These are phyloP conservation scores for Metschnikowia lunata DNA, from an alignment of 805 yeast species.

Conservation along the genomic window DNA sequence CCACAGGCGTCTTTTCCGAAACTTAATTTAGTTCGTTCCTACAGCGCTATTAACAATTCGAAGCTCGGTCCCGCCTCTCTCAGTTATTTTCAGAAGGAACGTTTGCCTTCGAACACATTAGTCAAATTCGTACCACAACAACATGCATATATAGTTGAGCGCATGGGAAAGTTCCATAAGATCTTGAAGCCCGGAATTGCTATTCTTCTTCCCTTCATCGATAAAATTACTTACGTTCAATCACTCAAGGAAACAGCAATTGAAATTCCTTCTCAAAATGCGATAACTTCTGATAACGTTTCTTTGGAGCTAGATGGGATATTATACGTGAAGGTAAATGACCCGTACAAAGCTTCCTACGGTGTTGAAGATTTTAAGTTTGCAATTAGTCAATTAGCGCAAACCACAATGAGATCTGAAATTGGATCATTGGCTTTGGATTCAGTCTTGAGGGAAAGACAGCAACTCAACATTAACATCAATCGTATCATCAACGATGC, in stretches of 20 bases:
- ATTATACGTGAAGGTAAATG: conserved; percentile 68
- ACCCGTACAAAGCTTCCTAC: conserved; percentile 80
- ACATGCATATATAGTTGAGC: conserved; percentile 85
- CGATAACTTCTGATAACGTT: conserved; percentile 83
- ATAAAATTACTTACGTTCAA: conserved; percentile 76
- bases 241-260: conserved; percentile 79
- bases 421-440: conserved; percentile 81
- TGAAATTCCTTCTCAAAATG: conserved; percentile 79
- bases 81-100: conserved; percentile 57
- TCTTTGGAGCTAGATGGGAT: conserved; percentile 83
- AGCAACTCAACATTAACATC: conserved; percentile 64
- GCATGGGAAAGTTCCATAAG: conserved; percentile 80
- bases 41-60: conserved; percentile 1
- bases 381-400: conserved; percentile 81
- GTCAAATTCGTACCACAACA: conserved; percentile 84
- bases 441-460: conserved; percentile 73
- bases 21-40: too few relatives aligned
- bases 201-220: conserved; percentile 65
- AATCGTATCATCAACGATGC: conserved; percentile 81
- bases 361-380: conserved; percentile 87
- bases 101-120: conserved; percentile 70
- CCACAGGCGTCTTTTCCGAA: too few relatives aligned
- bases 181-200: conserved; percentile 74
- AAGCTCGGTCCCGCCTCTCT: conserved; percentile 20
- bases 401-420: conserved; percentile 87